Conservation (phyloP, 805 yeast species). For the Candida cerambycidarum region DNA sequence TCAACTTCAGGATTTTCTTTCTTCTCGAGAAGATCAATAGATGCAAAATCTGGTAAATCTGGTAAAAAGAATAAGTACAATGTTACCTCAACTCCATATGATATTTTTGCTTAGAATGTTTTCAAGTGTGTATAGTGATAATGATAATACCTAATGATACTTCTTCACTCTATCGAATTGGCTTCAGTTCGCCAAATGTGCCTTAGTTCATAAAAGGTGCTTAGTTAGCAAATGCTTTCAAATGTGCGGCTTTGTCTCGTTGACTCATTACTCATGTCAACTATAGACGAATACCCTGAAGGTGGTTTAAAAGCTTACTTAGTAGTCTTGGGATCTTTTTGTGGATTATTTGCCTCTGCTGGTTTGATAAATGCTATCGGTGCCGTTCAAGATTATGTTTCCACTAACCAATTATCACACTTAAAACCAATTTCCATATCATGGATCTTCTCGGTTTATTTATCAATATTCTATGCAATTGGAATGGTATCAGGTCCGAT, state of each 20-base stretch:
- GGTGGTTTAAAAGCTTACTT: slow-evolving; percentile 60
- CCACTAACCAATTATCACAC: slow-evolving; percentile 50
- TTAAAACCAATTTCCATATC: slow-evolving; percentile 49
- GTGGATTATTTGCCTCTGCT: slow-evolving; percentile 53
- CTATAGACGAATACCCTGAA: slow-evolving; percentile 41
- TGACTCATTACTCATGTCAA: neutral
- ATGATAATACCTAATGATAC: slow-evolving; percentile 7
- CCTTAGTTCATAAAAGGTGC: too few relatives aligned
- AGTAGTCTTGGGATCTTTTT: slow-evolving; percentile 57
- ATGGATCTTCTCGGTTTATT: slow-evolving; percentile 63
- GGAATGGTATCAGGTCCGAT: slow-evolving; percentile 56
- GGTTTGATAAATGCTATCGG: slow-evolving; percentile 62
- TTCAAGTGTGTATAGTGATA: slow-evolving; percentile 9
- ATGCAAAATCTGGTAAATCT: slow-evolving; percentile 12
- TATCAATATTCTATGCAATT: slow-evolving; percentile 47
- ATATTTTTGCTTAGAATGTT: slow-evolving; percentile 15
- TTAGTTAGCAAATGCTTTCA: too few relatives aligned
- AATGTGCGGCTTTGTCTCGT: neutral
- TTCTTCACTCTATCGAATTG: too few relatives aligned
- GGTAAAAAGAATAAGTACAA: slow-evolving; percentile 17
- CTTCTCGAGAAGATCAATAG: slow-evolving; percentile 15
- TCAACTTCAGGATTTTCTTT: slow-evolving; percentile 21
- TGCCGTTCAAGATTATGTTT: slow-evolving; percentile 59
- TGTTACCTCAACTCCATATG: slow-evolving; percentile 17
- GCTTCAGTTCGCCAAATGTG: too few relatives aligned